A percentile compares a stretch with the other conserved stretches of the same genome.
phyloP scores from a whole-genome alignment of 73 alveolate genomes.

The Tetrahymena borealis region DNA sequence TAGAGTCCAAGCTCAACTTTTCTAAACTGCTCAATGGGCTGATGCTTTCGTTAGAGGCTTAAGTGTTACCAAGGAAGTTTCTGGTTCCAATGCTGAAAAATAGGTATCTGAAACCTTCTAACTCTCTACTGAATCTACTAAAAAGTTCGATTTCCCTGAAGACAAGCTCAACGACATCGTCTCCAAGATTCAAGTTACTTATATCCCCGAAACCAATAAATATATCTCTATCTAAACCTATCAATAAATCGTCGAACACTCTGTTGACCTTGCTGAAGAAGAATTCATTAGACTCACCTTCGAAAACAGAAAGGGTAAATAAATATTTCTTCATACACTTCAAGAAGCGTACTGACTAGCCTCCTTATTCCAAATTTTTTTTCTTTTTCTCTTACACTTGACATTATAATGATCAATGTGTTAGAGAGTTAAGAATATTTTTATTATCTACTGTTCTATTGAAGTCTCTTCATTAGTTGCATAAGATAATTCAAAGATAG shows the following conservation, averaged over 20 bases:
- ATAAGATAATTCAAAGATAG: too few species aligned
- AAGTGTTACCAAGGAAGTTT: neutral
- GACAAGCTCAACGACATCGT: conserved; percentile 38
- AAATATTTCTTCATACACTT: neutral
- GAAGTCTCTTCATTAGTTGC: too few species aligned
- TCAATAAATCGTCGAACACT: conserved; percentile 27
- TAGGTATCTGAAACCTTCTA: neutral
- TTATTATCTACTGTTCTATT: too few species aligned
- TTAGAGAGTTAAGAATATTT: too few species aligned
- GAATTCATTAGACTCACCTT: conserved; percentile 32
- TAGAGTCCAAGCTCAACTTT: neutral
- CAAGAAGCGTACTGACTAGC: neutral
- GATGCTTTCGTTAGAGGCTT: neutral
- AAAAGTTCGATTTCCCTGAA: conserved; percentile 7
- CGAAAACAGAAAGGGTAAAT: conserved; percentile 32
- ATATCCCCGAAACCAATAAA: conserved; percentile 31
- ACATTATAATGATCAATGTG: too few species aligned
- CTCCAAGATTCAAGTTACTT: conserved; percentile 29
- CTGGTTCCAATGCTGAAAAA: neutral
- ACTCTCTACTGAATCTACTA: conserved; percentile 1
- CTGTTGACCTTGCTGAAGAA: conserved; percentile 41
- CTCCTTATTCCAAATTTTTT: neutral
- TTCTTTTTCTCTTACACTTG: neutral
- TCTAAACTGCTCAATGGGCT: neutral
- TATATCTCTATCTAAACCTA: conserved; percentile 32